Conservation (phyloP, 2,329 filamentous ascomycete genomes). For the Colletotrichum phormii region DNA sequence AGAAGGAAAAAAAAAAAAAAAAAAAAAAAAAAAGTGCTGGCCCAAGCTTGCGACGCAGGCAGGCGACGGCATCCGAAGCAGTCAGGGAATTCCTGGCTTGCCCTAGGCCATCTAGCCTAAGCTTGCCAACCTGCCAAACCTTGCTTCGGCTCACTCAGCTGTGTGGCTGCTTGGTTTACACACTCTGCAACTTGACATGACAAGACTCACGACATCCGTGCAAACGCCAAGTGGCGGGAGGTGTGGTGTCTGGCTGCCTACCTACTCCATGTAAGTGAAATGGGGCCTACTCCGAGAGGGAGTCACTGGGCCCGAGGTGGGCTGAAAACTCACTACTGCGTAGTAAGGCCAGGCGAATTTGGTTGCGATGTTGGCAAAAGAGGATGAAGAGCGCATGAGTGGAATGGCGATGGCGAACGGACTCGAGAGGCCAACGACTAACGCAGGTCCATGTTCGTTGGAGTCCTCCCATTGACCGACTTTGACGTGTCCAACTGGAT, state of each 20-base stretch:
- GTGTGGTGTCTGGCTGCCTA: background rate
- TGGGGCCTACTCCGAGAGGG: conserved; percentile 9
- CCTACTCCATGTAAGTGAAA: conserved; percentile 11
- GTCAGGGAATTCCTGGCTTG: background rate
- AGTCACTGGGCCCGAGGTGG: conserved; percentile 9
- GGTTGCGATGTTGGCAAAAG: conserved; percentile 5
- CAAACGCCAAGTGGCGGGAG: background rate
- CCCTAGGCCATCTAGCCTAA: background rate
- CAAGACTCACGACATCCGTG: background rate
- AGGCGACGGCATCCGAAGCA: background rate
- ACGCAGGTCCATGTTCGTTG: conserved; percentile 26
- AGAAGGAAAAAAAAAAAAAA: background rate
- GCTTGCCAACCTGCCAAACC: background rate
- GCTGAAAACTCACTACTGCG: background rate
- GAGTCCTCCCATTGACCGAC: conserved; percentile 27
- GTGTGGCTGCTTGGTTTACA: background rate
- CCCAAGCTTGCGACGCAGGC: conserved; percentile 4
- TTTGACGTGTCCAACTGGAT: background rate
- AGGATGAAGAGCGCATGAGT: conserved; percentile 6
- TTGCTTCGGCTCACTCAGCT: background rate
- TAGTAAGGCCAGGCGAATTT: background rate
- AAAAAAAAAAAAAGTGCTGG: background rate
- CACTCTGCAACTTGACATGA: background rate
- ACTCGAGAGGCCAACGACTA: conserved; percentile 1
- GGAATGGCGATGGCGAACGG: background rate